Percentiles rank a stretch among this genome's conserved stretches.
Conservation (phyloP, 2,329 filamentous ascomycete species). For the Aspergillus pseudoterreus region DNA sequence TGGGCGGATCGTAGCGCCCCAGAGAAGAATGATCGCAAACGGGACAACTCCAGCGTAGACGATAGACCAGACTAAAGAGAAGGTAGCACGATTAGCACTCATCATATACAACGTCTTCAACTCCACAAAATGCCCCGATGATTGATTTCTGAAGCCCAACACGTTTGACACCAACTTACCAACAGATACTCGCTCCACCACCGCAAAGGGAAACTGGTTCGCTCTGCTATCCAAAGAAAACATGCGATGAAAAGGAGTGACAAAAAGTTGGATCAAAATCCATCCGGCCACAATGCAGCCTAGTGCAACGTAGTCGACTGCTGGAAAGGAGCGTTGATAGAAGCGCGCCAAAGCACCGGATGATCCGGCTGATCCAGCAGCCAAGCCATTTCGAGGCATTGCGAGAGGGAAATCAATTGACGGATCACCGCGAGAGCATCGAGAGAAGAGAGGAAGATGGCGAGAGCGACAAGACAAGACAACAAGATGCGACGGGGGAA, state of each 20-base stretch:
- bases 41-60: conserved; percentile 74
- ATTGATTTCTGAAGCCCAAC: no score
- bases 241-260: conserved; percentile 89
- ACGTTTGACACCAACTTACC: conserved; percentile 44
- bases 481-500: neutral
- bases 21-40: conserved; percentile 61
- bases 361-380: conserved; percentile 33
- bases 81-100: neutral
- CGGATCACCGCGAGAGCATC: neutral
- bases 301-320: conserved; percentile 82
- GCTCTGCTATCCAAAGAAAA: conserved; percentile 82
- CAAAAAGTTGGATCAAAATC: conserved; percentile 56
- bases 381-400: conserved; percentile 28
- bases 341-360: conserved; percentile 49
- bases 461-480: neutral
- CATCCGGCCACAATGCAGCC: conserved; percentile 65
- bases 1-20: conserved; percentile 61
- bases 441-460: neutral
- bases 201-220: conserved; percentile 83
- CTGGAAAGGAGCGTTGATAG: conserved; percentile 72
- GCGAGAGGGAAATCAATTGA: neutral
- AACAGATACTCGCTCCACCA: conserved; percentile 77
- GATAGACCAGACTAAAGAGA: conserved; percentile 59
- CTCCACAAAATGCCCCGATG: no score
- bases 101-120: neutral